Conservation (phyloP, 768 basidiomycete genomes). For the Hericium erinaceus region DNA sequence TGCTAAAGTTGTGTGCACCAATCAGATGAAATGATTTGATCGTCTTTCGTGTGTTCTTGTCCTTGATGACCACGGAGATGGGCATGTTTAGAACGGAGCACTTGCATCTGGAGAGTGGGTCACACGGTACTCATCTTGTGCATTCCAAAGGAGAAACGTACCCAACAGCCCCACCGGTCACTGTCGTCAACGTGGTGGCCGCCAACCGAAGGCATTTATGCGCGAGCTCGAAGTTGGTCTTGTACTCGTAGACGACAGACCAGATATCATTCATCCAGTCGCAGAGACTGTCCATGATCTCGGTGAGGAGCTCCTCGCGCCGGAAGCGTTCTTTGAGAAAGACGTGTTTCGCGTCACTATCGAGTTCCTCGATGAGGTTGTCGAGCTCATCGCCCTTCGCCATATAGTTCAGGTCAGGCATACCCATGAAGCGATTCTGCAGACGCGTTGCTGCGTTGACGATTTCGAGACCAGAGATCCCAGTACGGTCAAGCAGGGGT, state of each 20-base stretch:
- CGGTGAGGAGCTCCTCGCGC: constrained; percentile 44
- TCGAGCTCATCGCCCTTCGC: constrained; percentile 48
- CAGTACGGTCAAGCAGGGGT: constrained; percentile 38
- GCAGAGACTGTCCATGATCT: constrained; percentile 43
- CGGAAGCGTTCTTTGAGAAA: constrained; percentile 44
- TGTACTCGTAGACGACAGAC: constrained; percentile 50
- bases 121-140: constrained; percentile 2
- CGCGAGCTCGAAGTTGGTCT: constrained; percentile 38
- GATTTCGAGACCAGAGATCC: constrained; percentile 23
- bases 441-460: constrained; percentile 27
- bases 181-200: constrained; percentile 24
- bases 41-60: constrained; percentile 29
- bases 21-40: constrained; percentile 40
- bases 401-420: constrained; percentile 43
- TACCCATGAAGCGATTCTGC: constrained; percentile 27
- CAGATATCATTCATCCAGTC: constrained; percentile 60
- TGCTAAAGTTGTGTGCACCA: constrained; percentile 39
- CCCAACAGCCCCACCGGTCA: neutral
- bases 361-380: constrained; percentile 41
- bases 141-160: neutral
- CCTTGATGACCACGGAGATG: constrained; percentile 36
- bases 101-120: constrained; percentile 34
- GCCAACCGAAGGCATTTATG: constrained; percentile 50
- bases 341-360: constrained; percentile 42
- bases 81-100: constrained; percentile 41